Conservation (phyloP, 2,329 filamentous ascomycete genomes). For the Xylogone sp. region DNA sequence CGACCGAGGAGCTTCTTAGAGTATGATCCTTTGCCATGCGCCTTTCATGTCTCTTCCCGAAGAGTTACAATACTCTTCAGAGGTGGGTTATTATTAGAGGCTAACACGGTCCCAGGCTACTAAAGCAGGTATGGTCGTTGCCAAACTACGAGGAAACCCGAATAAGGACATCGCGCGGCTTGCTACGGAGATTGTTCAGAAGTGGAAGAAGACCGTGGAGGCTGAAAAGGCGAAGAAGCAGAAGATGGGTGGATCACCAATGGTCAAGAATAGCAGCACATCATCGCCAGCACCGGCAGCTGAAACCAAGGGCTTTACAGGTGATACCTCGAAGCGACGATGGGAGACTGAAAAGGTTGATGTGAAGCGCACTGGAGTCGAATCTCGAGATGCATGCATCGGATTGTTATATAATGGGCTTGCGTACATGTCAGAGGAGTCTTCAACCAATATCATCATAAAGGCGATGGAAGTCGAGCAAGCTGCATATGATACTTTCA, state of each 20-base stretch:
- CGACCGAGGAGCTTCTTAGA: conserved; percentile 86
- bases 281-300: conserved; percentile 36
- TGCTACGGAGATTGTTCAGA: conserved; percentile 78
- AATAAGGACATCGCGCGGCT: conserved; percentile 78
- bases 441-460: conserved; percentile 67
- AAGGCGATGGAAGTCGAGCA: conserved; percentile 78
- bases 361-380: conserved; percentile 68
- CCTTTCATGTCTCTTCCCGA: neutral
- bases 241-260: conserved; percentile 19
- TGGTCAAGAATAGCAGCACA: conserved; percentile 18
- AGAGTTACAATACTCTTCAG: neutral
- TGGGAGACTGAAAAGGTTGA: conserved; percentile 80
- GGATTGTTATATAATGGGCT: conserved; percentile 93
- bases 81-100: neutral
- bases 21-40: conserved; percentile 42
- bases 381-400: conserved; percentile 77
- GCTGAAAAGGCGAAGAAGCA: conserved; percentile 48
- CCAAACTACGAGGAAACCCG: conserved; percentile 71
- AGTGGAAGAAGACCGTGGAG: conserved; percentile 81
- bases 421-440: conserved; percentile 65
- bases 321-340: conserved; percentile 74
- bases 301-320: conserved; percentile 48
- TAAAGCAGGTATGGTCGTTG: conserved; percentile 86
- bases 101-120: conserved; percentile 54
- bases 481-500: conserved; percentile 67